These are phyloP conservation scores for Termitomyces sp. DNA, from an alignment of 768 basidiomycete genomes.

Conservation along the genomic window DNA sequence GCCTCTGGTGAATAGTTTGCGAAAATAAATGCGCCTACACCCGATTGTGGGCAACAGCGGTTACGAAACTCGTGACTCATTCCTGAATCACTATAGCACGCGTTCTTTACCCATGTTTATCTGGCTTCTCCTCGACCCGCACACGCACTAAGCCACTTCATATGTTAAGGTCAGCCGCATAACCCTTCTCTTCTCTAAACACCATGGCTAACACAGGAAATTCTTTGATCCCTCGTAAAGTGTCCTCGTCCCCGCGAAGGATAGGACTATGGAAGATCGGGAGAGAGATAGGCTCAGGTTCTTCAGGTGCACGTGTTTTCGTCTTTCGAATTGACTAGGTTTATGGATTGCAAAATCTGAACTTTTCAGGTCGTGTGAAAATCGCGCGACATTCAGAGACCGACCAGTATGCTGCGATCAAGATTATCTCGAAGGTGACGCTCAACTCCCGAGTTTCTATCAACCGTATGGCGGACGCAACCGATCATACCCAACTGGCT, in stretches of 20 bases:
- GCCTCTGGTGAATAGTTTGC: not conserved
- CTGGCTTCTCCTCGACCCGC: not conserved
- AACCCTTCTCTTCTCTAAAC: slow-evolving; percentile 6
- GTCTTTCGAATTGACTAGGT: not conserved
- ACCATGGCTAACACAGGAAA: slow-evolving; percentile 23
- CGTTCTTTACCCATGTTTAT: slow-evolving; percentile 30
- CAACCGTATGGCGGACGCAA: slow-evolving; percentile 61
- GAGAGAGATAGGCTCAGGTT: slow-evolving; percentile 76
- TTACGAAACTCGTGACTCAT: slow-evolving; percentile 15
- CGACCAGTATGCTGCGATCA: slow-evolving; percentile 87
- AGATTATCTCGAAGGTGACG: slow-evolving; percentile 82
- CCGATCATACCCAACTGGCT: slow-evolving; percentile 71
- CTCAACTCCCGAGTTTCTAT: slow-evolving; percentile 64
- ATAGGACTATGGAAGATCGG: slow-evolving; percentile 84
- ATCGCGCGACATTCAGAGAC: slow-evolving; percentile 86
- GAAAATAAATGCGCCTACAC: not conserved
- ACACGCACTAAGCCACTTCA: not conserved
- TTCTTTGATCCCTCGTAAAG: slow-evolving; percentile 21
- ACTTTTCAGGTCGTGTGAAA: slow-evolving; percentile 70
- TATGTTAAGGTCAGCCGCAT: slow-evolving; percentile 14
- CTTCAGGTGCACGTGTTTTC: slow-evolving; percentile 50
- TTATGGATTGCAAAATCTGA: not conserved
- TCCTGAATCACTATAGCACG: slow-evolving; percentile 15
- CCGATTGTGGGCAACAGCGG: not conserved
- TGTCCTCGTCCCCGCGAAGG: slow-evolving; percentile 41